Evolutionary conservation across 257 asterid species (phyloP), one percentile per base, ranked within the genome.

Genomic region (Primulina eburnea): DNA sequence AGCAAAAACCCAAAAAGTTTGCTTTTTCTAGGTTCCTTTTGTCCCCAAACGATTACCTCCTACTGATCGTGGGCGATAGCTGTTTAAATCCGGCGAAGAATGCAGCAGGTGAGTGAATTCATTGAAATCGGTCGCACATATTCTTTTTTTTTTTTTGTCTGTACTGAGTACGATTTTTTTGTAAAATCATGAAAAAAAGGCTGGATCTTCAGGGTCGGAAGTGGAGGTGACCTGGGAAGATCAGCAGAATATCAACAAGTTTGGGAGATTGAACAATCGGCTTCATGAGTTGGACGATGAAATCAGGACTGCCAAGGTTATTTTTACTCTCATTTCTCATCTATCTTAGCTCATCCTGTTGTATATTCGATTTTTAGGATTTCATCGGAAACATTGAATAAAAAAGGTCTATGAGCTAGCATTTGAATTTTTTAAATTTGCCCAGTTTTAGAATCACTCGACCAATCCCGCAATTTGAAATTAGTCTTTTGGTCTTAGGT

Each of bases 191-290:
- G 68, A 21, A 57, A 34, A 21, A 43, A 70, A 91, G 97, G 88
- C 90, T 30, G 92, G 92, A 73, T 63, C 88, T 29, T 85, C 92
- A 56, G 90, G 83, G 43, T 88, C 96, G 14, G 97, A 86, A 7
- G 43, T 80, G 32, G 96, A 89, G 77, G 97, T 94, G 74, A 94
- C 96, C 10, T 94, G 97, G 99, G 95, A 84, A 67, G 99, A 94
- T 80, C 99, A 94, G 80, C 97, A 87, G 85, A 94, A 90, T 57
- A 94, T 94, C 78, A 94, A 91, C 81, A 86, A 91, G 73, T 94
- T 94, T 58, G 91, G 96, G 33, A 80, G 96, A 79, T 79, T 94
- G 65, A 94, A 94, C 80, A 94, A 88, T 38, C 88, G 96, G 59
- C 85, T 89, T 55, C 99, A 94, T 73, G 97, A 91, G 61, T 87